Percentiles rank a stretch among this genome's conserved stretches.
These are phyloP conservation scores for Fomitopsis schrenkii DNA, from an alignment of 1,284 basidiomycete species.

Conservation along the genomic window DNA sequence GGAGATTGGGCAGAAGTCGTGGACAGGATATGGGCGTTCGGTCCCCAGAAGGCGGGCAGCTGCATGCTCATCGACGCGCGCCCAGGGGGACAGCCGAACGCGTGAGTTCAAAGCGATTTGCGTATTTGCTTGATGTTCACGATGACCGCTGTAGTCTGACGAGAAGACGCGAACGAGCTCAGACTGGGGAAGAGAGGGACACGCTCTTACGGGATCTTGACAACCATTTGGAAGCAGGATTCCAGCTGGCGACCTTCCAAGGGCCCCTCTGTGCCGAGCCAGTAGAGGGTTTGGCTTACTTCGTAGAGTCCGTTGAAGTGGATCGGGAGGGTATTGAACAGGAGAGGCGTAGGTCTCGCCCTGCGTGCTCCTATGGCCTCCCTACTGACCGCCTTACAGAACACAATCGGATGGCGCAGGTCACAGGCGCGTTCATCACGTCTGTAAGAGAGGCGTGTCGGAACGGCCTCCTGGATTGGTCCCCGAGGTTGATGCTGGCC, in stretches of 20 bases:
- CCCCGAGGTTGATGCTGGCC: conserved; percentile 92
- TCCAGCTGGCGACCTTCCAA: conserved; percentile 91
- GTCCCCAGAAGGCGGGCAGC: conserved; percentile 83
- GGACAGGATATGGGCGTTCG: conserved; percentile 87
- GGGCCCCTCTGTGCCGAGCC: conserved; percentile 96
- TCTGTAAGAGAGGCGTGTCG: conserved; percentile 87
- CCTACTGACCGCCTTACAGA: conserved; percentile 9
- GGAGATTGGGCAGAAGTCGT: conserved; percentile 78
- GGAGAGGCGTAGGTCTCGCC: conserved; percentile 50
- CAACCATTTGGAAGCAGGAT: conserved; percentile 86
- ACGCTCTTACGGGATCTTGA: conserved; percentile 57
- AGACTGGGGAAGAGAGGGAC: conserved; percentile 25
- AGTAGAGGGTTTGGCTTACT: conserved; percentile 90
- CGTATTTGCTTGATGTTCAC: not conserved
- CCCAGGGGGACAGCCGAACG: conserved; percentile 38
- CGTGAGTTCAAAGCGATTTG: conserved; percentile 40
- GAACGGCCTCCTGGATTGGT: conserved; percentile 93
- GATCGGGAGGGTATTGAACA: conserved; percentile 57
- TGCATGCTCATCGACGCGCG: conserved; percentile 83
- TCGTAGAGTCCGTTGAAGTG: conserved; percentile 76
- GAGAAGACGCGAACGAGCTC: conserved; percentile 40
- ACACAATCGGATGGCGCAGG: conserved; percentile 45
- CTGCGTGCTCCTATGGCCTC: not conserved
- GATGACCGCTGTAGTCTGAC: conserved; percentile 38
- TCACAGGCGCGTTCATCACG: conserved; percentile 88